Evolutionary conservation across 306 rosid species (phyloP), one percentile per base, ranked within the genome.

Genomic region (Sphenostylis stenocarpa): DNA sequence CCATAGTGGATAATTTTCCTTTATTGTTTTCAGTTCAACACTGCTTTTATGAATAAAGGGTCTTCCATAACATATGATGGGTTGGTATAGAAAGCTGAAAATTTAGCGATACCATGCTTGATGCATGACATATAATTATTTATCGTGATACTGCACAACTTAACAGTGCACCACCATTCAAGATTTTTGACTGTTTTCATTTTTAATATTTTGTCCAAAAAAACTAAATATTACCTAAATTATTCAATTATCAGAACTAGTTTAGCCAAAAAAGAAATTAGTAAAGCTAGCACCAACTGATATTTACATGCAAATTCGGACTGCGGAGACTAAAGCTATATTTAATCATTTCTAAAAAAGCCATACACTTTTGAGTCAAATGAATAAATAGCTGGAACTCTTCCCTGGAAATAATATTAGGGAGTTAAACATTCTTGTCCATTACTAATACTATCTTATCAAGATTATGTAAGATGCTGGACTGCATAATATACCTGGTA

Each of bases 401-500:
- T 69, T 38, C 63, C 51, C 48, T 67, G 62, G 51, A 75, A 66
- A 69, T 60, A 79, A 24, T 63, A 68, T n/a, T 16, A 47, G 28
- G 10, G 67, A 53, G 4, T 33, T 61, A 68, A 61, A 63, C 67
- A 64, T 75, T 76, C 64, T 70, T 63, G 69, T 58, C 62, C 65
- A 34, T 49, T 31, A 29, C 29, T 34, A 60, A 47, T 70, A 26
- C 71, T 61, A 38, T 47, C 75, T 20, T 64, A 77, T 79, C 41
- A 83, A 78, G 72, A 88, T 61, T 63, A 70, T 34, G 63, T 34
- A 39, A 49, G 72, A 65, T 55, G 66, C 31, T 47, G 24, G 24
- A 58, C 41, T 26, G 70, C 48, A 78, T 70, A 67, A 51, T 83
- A 34, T 87, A 95, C 99, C 97, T 92, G 61, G 95, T 89, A 78